These are phyloP conservation scores for Rosa multiflora DNA, from an alignment of 306 rosid species.

Conservation along the genomic window DNA sequence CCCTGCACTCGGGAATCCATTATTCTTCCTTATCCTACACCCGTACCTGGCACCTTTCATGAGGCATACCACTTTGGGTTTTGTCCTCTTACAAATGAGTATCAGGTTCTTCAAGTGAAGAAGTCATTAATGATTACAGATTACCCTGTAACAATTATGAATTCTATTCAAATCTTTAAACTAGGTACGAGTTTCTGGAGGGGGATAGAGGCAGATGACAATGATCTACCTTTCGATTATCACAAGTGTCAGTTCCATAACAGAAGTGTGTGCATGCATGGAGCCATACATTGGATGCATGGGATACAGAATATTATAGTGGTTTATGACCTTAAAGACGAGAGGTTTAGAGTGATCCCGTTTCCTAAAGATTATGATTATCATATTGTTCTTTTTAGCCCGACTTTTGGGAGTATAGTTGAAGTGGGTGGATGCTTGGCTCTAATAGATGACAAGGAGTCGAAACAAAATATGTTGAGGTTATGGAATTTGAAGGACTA, in stretches of 20 bases:
- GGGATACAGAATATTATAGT: neutral
- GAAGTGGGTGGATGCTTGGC: constrained; percentile 13
- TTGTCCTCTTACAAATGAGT: neutral
- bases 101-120: neutral
- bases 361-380: neutral
- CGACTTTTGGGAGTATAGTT: neutral
- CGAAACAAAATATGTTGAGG: no score
- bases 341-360: constrained; percentile 8
- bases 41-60: neutral
- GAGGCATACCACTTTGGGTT: constrained; percentile 4
- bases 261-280: neutral
- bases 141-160: neutral
- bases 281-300: constrained; percentile 11
- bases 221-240: neutral
- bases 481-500: constrained; percentile 9
- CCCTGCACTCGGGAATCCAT: neutral
- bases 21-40: neutral
- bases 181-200: constrained; percentile 6
- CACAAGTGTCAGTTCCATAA: neutral
- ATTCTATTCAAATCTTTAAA: neutral
- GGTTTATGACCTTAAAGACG: constrained; percentile 1
- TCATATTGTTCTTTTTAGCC: neutral
- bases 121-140: neutral
- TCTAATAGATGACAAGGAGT: neutral
- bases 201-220: neutral